phyloP scores from a whole-genome alignment of 352 stramenopile species.

The Pythium scleroteichum region DNA sequence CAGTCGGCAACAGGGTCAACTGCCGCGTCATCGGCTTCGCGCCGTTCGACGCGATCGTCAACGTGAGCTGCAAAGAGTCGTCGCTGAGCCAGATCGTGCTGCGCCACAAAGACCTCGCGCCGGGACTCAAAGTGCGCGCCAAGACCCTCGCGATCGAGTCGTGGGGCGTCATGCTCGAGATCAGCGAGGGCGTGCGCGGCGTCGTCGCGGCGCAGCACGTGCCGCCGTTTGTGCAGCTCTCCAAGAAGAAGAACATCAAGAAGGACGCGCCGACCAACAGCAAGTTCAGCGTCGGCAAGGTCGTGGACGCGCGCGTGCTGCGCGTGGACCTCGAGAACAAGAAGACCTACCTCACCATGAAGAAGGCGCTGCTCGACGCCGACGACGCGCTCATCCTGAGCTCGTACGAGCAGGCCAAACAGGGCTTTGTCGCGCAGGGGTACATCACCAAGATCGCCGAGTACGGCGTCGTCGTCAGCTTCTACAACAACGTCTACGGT shows the following conservation, averaged over 20 bases:
- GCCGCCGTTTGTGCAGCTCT: conserved; percentile 64
- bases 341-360: conserved; percentile 92
- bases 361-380: conserved; percentile 70
- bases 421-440: conserved; percentile 78
- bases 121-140: conserved; percentile 71
- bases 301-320: conserved; percentile 77
- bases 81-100: conserved; percentile 77
- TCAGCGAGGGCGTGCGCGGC: conserved; percentile 83
- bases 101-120: conserved; percentile 74
- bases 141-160: conserved; percentile 82
- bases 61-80: conserved; percentile 78
- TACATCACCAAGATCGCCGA: conserved; percentile 95
- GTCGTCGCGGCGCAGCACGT: conserved; percentile 78
- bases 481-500: conserved; percentile 96
- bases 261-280: conserved; percentile 64
- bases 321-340: conserved; percentile 88
- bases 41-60: conserved; percentile 86
- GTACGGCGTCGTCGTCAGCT: conserved; percentile 93
- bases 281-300: conserved; percentile 83
- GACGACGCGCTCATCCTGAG: conserved; percentile 80
- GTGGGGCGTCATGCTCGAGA: conserved; percentile 84
- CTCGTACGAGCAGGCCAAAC: conserved; percentile 69
- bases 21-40: conserved; percentile 84
- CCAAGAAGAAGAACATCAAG: conserved; percentile 55
- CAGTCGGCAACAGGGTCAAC: conserved; percentile 53